phyloP scores from a whole-genome alignment of 495 filamentous ascomycete genomes.

The Xeromyces bisporus region DNA sequence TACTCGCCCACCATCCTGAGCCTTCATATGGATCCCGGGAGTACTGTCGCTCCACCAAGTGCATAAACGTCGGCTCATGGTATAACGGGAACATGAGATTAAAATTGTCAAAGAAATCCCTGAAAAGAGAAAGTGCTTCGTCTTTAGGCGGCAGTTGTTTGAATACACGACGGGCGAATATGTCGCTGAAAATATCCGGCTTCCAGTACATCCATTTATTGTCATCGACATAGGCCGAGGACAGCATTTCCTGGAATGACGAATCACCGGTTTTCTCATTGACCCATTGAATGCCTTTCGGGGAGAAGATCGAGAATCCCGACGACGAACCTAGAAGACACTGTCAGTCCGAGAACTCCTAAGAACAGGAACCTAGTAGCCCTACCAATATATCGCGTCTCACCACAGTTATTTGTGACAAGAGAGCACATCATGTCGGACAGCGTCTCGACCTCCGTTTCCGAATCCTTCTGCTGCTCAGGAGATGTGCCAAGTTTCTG shows the following conservation, averaged over 20 bases:
- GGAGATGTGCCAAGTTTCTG: conserved; percentile 45
- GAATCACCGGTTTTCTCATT: conserved; percentile 92
- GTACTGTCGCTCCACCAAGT: conserved; percentile 84
- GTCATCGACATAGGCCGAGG: conserved; percentile 62
- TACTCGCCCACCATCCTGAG: conserved; percentile 94
- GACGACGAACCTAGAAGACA: conserved; percentile 65
- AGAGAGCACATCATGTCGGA: conserved; percentile 99
- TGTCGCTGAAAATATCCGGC: conserved; percentile 80
- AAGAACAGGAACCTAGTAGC: conserved; percentile 2
- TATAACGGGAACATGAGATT: conserved; percentile 97
- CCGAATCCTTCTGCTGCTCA: conserved; percentile 34
- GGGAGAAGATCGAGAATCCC: conserved; percentile 95
- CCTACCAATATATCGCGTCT: conserved; percentile 91
- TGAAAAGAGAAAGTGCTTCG: conserved; percentile 65
- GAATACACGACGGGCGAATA: conserved; percentile 80
- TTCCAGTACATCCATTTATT: conserved; percentile 95
- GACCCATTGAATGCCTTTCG: conserved; percentile 96
- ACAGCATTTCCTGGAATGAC: conserved; percentile 94
- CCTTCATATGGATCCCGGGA: conserved; percentile 85
- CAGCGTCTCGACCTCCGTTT: conserved; percentile 69
- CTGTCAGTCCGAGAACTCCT: conserved; percentile 8
- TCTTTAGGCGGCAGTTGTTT: conserved; percentile 63
- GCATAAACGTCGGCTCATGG: conserved; percentile 96
- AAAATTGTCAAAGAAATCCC: conserved; percentile 94
- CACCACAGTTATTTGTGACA: conserved; percentile 92